Percentiles rank a stretch among this genome's conserved stretches.
These are phyloP conservation scores for Plasmodium cynomolgi DNA, from an alignment of 169 alveolate species.

Conservation along the genomic window DNA sequence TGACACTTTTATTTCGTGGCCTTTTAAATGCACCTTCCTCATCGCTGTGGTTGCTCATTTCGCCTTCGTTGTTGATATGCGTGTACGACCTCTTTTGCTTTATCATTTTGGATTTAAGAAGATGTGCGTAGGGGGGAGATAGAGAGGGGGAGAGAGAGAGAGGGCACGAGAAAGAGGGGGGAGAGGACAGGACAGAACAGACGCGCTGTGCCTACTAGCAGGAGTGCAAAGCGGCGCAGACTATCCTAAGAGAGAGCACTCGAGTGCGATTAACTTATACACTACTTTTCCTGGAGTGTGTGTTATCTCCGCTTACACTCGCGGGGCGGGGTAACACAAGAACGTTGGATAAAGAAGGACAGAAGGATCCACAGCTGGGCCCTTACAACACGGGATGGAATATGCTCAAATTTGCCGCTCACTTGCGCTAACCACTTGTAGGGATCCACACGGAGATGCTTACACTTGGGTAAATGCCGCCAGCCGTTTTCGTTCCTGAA, in stretches of 20 bases:
- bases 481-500: background rate
- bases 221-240: background rate
- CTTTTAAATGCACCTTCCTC: constrained; percentile 34
- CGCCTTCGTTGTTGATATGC: constrained; percentile 16
- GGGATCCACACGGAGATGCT: background rate
- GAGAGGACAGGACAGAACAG: background rate
- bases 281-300: background rate
- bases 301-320: background rate
- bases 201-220: background rate
- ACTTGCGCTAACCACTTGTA: background rate
- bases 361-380: background rate
- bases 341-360: background rate
- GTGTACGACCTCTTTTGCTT: constrained; percentile 60
- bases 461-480: background rate
- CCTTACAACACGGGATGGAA: background rate
- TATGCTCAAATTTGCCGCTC: background rate
- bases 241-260: background rate
- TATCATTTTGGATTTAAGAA: constrained; percentile 21
- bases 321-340: background rate
- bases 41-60: constrained; percentile 27
- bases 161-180: no score
- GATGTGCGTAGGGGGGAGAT: background rate
- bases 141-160: background rate
- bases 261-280: background rate
- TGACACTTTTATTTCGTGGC: constrained; percentile 41